These are phyloP conservation scores for Sungouiozyma ichnusensis DNA, from an alignment of 805 yeast species.

Conservation along the genomic window DNA sequence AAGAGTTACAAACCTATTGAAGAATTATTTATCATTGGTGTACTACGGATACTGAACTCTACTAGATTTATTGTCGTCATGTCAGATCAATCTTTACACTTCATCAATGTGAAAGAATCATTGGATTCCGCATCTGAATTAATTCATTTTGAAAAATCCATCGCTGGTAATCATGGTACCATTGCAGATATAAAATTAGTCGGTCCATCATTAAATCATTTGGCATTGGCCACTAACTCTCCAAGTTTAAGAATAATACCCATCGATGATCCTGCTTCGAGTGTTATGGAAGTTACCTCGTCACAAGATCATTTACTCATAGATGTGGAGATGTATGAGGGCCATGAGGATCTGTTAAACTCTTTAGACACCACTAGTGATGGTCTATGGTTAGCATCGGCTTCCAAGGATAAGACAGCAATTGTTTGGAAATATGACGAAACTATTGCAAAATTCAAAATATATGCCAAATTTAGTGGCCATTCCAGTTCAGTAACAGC, in stretches of 20 bases:
- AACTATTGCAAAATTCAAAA: conserved; percentile 30
- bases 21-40: conserved; percentile 62
- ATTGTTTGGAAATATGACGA: conserved; percentile 67
- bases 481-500: conserved; percentile 85
- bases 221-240: conserved; percentile 90
- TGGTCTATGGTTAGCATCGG: conserved; percentile 87
- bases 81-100: conserved; percentile 76
- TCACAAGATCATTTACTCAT: conserved; percentile 26
- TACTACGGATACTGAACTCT: conserved; percentile 31
- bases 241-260: conserved; percentile 74
- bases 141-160: conserved; percentile 39
- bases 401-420: conserved; percentile 80
- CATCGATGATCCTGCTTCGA: conserved; percentile 5
- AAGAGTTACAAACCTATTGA: conserved; percentile 45
- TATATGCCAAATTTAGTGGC: conserved; percentile 63
- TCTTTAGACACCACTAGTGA: conserved; percentile 66
- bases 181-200: conserved; percentile 79
- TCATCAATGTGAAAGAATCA: conserved; percentile 31
- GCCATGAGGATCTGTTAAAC: conserved; percentile 79
- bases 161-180: conserved; percentile 94
- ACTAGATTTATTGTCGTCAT: conserved; percentile 41
- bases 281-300: conserved; percentile 2
- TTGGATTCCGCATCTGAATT: conserved; percentile 19
- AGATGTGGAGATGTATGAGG: conserved; percentile 60
- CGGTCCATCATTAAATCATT: conserved; percentile 44